Evolutionary conservation across 2,329 filamentous ascomycete species (phyloP).

Genomic region (Aspergillus versicolor): DNA sequence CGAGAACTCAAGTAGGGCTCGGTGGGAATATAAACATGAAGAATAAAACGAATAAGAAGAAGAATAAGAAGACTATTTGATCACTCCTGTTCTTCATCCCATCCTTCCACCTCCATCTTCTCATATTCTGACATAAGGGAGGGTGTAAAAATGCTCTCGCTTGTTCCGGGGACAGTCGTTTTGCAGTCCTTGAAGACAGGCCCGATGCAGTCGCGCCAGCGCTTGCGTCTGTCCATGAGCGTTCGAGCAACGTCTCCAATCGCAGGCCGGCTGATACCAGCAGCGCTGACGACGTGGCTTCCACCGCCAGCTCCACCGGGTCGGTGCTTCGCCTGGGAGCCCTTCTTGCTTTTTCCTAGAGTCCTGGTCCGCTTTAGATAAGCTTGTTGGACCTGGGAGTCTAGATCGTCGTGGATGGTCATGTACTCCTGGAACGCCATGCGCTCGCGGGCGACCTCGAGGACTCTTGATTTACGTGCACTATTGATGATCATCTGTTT

Average conservation of each 20-base stretch:
- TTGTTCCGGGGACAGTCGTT: conserved; percentile 66
- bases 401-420: conserved; percentile 94
- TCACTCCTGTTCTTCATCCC: conserved; percentile 75
- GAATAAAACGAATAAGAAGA: conserved; percentile 8
- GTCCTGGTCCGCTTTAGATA: conserved; percentile 95
- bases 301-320: conserved; percentile 71
- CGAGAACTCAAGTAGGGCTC: neutral
- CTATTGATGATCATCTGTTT: conserved; percentile 85
- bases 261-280: conserved; percentile 51
- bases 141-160: conserved; percentile 73
- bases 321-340: conserved; percentile 60
- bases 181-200: conserved; percentile 85
- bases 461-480: conserved; percentile 80
- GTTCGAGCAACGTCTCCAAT: conserved; percentile 90
- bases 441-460: conserved; percentile 83
- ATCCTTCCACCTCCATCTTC: conserved; percentile 73
- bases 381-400: conserved; percentile 89
- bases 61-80: conserved; percentile 2
- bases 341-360: conserved; percentile 90
- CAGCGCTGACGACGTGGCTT: conserved; percentile 51
- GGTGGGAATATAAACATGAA: conserved; percentile 7
- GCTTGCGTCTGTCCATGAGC: conserved; percentile 83
- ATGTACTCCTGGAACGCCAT: conserved; percentile 97
- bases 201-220: conserved; percentile 89
- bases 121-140: conserved; percentile 71